Conservation (phyloP, 805 yeast genomes). For the Soucietia sequanensis region DNA sequence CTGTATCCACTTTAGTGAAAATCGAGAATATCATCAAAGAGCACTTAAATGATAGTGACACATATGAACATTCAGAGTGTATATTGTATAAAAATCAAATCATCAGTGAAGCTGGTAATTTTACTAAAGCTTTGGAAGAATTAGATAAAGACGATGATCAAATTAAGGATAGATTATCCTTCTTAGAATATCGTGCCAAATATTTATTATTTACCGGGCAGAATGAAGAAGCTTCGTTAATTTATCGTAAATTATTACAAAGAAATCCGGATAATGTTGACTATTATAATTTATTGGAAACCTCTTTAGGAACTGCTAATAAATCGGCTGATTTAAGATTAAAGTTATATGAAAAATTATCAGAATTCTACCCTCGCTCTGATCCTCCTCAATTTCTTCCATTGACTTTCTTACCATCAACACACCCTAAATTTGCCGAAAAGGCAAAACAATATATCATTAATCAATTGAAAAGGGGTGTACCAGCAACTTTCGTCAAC, state of each 20-base stretch:
- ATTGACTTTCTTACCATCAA: constrained; percentile 63
- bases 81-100: constrained; percentile 68
- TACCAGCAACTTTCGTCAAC: constrained; percentile 86
- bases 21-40: constrained; percentile 76
- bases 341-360: constrained; percentile 63
- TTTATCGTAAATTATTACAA: constrained; percentile 67
- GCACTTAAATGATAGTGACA: constrained; percentile 62
- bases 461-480: constrained; percentile 69
- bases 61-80: constrained; percentile 80
- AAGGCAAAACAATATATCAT: constrained; percentile 56
- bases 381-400: constrained; percentile 83
- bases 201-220: constrained; percentile 58
- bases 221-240: constrained; percentile 61
- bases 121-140: constrained; percentile 59
- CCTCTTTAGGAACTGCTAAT: constrained; percentile 51
- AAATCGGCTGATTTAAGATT: constrained; percentile 49
- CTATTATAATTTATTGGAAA: constrained; percentile 68
- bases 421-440: constrained; percentile 42
- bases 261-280: constrained; percentile 79
- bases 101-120: constrained; percentile 61
- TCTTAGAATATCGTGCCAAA: constrained; percentile 65
- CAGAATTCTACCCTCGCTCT: constrained; percentile 72
- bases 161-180: constrained; percentile 55
- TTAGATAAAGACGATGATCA: constrained; percentile 51
- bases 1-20: constrained; percentile 68